Base-by-base conservation (phyloP, 257 asterid species). In the Plectranthus barbatus region DNA sequence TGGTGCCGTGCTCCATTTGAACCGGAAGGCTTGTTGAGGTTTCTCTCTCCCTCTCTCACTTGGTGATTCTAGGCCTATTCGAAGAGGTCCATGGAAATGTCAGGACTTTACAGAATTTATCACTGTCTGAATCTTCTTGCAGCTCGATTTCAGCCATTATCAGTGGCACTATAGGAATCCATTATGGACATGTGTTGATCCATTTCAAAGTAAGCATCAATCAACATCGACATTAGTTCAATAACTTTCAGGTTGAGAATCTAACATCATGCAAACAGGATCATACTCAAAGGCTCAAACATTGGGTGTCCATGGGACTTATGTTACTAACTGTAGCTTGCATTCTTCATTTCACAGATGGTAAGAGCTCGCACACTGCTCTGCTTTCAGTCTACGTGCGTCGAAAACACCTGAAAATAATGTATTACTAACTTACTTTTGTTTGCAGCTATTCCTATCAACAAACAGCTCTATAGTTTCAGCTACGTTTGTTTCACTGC, bases 1-100 rank as follows among this genome's bases (percentile, higher is more conserved):
- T 91, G 98, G 98, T 88, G 98, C 29, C 85, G 31, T 0, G 95
- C 77, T 59, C 95, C 98, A 5, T 91, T 88, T 44, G 98, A 91
- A 62, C 98, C 96, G 0, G 95, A 91, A 75, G 96, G 98, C 58
- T 62, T 86, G 63, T 58, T 86, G 62, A 91, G 96, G 96, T 85
- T 31, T 55, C 18, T 11, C 50, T 31, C 36, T 46, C 29, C 5
- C 44, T 34, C 12, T 34, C 8, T 13, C 15, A 24, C 24, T 39
- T 42, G 14, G 12, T 44, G 1, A 39, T 8, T 3, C 10, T 33
- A 9, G 36, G 1, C 60, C 18, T 26, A 36, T 9, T 42, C 12
- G 21, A 7, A 29, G 10, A n/a, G 15, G 8, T 31, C 12, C 12
- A 40, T 46, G 10, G 12, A 40, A 42, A 15, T 44, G 44, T 8